Evolutionary conservation across 805 yeast species (phyloP).

Genomic region (Saccharomycopsis sp.): DNA sequence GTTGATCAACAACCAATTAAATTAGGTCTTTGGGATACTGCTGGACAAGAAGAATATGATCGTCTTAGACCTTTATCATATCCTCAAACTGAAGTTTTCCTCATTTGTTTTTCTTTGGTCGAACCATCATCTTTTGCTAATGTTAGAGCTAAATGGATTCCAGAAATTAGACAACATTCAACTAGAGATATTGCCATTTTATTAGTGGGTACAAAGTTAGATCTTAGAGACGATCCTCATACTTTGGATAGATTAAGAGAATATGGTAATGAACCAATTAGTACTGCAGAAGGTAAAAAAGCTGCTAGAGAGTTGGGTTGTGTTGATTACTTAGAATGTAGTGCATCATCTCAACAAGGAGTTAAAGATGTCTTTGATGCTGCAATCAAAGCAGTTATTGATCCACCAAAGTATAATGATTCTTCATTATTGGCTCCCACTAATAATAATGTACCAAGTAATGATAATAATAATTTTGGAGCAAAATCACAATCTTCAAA

Average conservation of each 20-base stretch:
- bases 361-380: conserved; percentile 76
- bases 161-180: conserved; percentile 79
- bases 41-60: conserved; percentile 91
- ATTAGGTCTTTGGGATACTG: conserved; percentile 91
- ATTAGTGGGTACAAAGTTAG: conserved; percentile 82
- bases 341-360: conserved; percentile 83
- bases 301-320: conserved; percentile 66
- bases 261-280: conserved; percentile 50
- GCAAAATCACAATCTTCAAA: too few species aligned
- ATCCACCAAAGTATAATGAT: conserved; percentile 31
- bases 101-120: conserved; percentile 77
- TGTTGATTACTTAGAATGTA: conserved; percentile 72
- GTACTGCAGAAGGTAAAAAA: conserved; percentile 49
- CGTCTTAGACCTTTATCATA: conserved; percentile 81
- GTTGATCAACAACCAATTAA: conserved; percentile 75
- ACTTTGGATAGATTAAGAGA: conserved; percentile 54
- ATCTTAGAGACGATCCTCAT: conserved; percentile 73
- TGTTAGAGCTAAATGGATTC: conserved; percentile 74
- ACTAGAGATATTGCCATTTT: conserved; percentile 58
- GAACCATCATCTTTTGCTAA: conserved; percentile 74
- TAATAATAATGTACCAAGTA: too few species aligned
- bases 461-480: too few species aligned
- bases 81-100: conserved; percentile 84
- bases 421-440: too few species aligned
- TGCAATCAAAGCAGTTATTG: conserved; percentile 63